These are phyloP conservation scores for Nakaseomyces sp. DNA, from an alignment of 1,139 yeast genomes.

Conservation along the genomic window DNA sequence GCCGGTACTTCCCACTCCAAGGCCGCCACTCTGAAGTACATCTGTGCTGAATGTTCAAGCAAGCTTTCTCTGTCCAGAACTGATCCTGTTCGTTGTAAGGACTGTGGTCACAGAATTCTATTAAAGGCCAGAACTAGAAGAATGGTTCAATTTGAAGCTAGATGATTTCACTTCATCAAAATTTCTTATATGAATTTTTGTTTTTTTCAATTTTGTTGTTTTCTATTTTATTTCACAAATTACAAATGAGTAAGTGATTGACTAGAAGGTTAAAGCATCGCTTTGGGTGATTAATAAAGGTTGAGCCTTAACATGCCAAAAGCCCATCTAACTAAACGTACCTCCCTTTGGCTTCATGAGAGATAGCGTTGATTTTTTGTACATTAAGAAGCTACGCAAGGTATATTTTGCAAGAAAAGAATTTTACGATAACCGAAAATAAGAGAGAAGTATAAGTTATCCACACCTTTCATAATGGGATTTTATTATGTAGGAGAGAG, in stretches of 20 bases:
- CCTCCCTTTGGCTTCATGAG: not conserved
- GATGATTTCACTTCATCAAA: slow-evolving; percentile 31
- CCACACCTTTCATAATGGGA: no score
- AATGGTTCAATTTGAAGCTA: slow-evolving; percentile 75
- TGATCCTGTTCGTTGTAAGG: slow-evolving; percentile 97
- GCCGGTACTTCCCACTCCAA: slow-evolving; percentile 60
- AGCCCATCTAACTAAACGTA: no score
- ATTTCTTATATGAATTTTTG: not conserved
- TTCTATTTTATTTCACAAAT: not conserved
- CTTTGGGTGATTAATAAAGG: no score
- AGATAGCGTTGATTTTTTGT: not conserved
- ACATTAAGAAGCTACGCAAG: not conserved
- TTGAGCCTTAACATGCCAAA: no score
- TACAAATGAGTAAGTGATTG: no score
- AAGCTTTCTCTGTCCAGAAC: slow-evolving; percentile 81
- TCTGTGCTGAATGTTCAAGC: slow-evolving; percentile 95
- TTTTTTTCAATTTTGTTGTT: not conserved
- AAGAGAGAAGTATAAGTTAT: no score
- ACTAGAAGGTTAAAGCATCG: no score
- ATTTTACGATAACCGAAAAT: not conserved
- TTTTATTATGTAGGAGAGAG: no score
- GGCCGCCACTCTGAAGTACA: slow-evolving; percentile 81
- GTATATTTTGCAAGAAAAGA: not conserved
- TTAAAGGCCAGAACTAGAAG: slow-evolving; percentile 96
- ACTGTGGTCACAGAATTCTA: slow-evolving; percentile 95